Base-by-base conservation (phyloP, 2,329 filamentous ascomycete genomes). In the Purpureocillium takamizusanense region DNA sequence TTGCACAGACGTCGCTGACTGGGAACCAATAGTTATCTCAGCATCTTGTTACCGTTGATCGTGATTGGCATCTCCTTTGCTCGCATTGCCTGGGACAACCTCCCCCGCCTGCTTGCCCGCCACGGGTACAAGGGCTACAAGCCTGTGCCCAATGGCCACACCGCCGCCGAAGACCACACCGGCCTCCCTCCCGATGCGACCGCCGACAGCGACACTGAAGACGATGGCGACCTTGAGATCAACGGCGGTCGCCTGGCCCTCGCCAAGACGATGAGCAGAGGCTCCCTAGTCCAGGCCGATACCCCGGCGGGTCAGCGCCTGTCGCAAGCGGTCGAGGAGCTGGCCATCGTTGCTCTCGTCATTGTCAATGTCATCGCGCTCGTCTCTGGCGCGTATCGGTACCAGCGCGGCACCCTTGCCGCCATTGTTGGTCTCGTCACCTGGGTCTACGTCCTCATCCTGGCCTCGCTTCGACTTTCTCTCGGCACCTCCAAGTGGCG, bases 361-460 rank as follows among this genome's bases (percentile, higher is more conserved):
- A 78, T 66, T 2, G 63, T 89, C 42, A 87, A 87, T 50, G 61
- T 81, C 14, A 62, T 78, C 9, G 75, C 79, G 8, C 67, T 92
- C 38, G 60, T 76, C 1, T 74, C 76, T 2, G 64, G 72, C 28
- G 67, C 72, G 31, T 84, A 76, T 64, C 75, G 74, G 16, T 25
- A 62, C 62, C 14, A 68, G 72, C 43, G 78, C 27, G 18, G 76
- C 37, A 70, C 63, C 14, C 53, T 78, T 40, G 77, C 80, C 17
- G 76, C 80, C 9, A 67, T 83, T 36, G 75, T 78, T 3, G 81
- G 81, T 36, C 66, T 95, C 27, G 61, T 78, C 10, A 78, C 78
- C 23, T 97, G 92, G 90, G 61, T 76, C 37, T 98, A 97, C 56
- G 76, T 89, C 30, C 68, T 90, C 21, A 62, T 80, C 13, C 72